Base-by-base conservation (phyloP, 192 early-diverging fungal species). In the Coemansia nantahalensis region DNA sequence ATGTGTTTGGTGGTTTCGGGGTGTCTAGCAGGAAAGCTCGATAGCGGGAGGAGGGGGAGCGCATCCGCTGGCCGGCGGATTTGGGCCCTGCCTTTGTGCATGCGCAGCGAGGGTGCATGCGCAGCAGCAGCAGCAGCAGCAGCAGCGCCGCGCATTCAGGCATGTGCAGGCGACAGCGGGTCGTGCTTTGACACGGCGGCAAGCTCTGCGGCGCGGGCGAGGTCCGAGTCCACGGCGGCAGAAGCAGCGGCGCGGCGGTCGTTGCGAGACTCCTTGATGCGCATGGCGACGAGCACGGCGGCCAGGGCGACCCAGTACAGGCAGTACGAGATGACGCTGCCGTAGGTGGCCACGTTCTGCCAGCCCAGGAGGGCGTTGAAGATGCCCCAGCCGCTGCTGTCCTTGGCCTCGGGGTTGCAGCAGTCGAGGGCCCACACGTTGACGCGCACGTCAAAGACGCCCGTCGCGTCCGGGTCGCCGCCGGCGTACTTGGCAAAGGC, bases 291-390 rank as follows among this genome's bases (percentile, higher is more conserved):
- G 3, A 94, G 48, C 17, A 54, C 54, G n/a, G 68, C 48, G 23
- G 62, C 66, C 34, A 92, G 28, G 12, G 56, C 59, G 0, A 82
- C 51, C 92, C 93, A 96, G 70, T 91, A 94, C 3, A 86, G 45
- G 55, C 83, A 85, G 77, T 96, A 96, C 5, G 80, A 82, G 39
- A 81, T 63, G 24, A 92, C 80, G 35, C 85, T 82, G 37, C 84
- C 91, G 37, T 81, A 54, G 0, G 89, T 92, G 8, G 87, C 90
- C 18, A 81, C 68, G 48, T 84, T 85, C 47, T 64, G 81, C 87
- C 90, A 93, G 5, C 92, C 91, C 24, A 90, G 53, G 17, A 93
- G 57, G 3, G 87, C 79, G 48, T 86, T 82, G 55, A 90, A 85
- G 46, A 96, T 80, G 24, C 71, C 60, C 83, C 83, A 93, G 19